phyloP scores from a whole-genome alignment of 1,139 yeast species.

The Yamadazyma triangularis region DNA sequence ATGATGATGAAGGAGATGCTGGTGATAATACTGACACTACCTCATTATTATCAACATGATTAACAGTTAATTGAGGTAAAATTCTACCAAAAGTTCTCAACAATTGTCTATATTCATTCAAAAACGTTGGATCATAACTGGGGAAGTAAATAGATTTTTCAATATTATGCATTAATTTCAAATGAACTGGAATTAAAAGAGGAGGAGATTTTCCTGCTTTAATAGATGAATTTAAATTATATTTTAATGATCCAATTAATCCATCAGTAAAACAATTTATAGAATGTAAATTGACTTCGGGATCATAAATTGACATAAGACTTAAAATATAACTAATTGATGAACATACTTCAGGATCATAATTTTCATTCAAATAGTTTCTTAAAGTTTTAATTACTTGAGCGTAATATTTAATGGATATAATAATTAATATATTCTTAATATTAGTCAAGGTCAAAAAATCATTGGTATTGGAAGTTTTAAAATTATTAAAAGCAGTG shows the following conservation, averaged over 20 bases:
- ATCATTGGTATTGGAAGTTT: conserved; percentile 10
- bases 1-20: neutral
- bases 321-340: conserved; percentile 37
- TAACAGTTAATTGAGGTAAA: conserved; percentile 2
- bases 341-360: conserved; percentile 32
- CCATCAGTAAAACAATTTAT: conserved; percentile 41
- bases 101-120: conserved; percentile 24
- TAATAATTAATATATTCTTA: conserved; percentile 24
- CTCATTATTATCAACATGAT: conserved; percentile 1
- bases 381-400: conserved; percentile 33
- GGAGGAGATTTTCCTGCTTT: conserved; percentile 17
- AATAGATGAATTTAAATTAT: conserved; percentile 21
- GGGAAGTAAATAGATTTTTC: conserved; percentile 36
- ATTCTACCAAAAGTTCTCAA: conserved; percentile 19
- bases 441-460: conserved; percentile 14
- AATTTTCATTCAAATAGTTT: conserved; percentile 23
- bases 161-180: conserved; percentile 35
- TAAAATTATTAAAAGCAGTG: conserved; percentile 22
- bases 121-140: conserved; percentile 29
- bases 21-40: neutral
- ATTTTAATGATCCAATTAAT: conserved; percentile 32
- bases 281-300: conserved; percentile 39
- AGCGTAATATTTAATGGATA: conserved; percentile 35
- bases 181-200: conserved; percentile 27
- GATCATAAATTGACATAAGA: conserved; percentile 42